Evolutionary conservation across 2,329 filamentous ascomycete genomes (phyloP), one percentile per base, ranked within the genome.

Genomic region (Orbilia ellipsospora): DNA sequence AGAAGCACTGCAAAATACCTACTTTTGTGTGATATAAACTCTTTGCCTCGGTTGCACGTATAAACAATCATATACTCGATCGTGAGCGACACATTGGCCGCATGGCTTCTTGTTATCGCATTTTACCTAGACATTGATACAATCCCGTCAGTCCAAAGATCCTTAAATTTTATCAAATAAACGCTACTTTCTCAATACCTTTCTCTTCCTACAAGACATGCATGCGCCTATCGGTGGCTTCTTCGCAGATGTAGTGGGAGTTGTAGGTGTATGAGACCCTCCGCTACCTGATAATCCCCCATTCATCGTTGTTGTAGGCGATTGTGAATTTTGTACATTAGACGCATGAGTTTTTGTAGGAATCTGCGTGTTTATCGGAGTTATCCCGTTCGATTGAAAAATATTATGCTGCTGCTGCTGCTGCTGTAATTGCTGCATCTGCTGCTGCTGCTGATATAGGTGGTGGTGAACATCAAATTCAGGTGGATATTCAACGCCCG

Each of bases 11-110:
- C 31, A 13, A 42, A 44, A 26, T 26, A 74, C 70, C 68, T 54
- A 74, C 70, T 74, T 74, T 68, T 74, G 70, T 23, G 70, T 74
- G 42, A 74, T 74, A 74, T 74, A 74, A 64, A 74, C 70, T 48
- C 70, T 48, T 51, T 74, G 70, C 20, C 70, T 63, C 52, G 70
- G 70, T 54, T 74, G 70, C 31, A 74, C 70, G 52, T 74, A 74
- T 59, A 74, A 42, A 44, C 70, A 74, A 36, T 74, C 70, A 59
- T 74, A 74, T 15, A 74, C 63, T 68, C 70, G 56, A 54, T 74
- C 70, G 51, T 74, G 70, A 42, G 70, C 70, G 52, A 74, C 51
- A 55, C 70, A 74, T 28, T 74, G 70, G 42, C 70, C 63, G 63
- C 70, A 74, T 12, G 70, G 70, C 52, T 74, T 74, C 59, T 74